Conservation (phyloP, 2,329 filamentous ascomycete genomes). For the Fusarium domesticum region DNA sequence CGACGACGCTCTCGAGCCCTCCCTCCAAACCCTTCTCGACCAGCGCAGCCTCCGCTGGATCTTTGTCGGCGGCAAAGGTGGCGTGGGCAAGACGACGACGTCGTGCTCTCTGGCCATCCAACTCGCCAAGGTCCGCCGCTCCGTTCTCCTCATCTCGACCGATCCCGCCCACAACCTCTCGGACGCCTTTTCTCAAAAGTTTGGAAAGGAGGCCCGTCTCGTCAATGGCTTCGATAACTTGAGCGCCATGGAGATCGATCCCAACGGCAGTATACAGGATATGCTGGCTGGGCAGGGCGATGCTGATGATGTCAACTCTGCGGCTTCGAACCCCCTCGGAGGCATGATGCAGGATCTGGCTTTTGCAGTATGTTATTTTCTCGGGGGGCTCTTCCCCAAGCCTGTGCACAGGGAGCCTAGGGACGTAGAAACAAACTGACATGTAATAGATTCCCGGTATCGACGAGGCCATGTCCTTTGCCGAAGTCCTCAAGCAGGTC, state of each 20-base stretch:
- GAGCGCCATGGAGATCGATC: constrained; percentile 98
- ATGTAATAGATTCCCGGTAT: constrained; percentile 82
- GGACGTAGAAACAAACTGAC: constrained; percentile 2
- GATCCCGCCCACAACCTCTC: constrained; percentile 97
- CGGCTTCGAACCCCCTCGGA: constrained; percentile 68
- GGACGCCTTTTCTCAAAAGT: constrained; percentile 98
- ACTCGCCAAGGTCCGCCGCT: constrained; percentile 90
- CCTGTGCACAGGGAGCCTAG: too few relatives aligned
- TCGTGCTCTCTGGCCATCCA: constrained; percentile 98
- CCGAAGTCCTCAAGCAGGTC: constrained; percentile 98
- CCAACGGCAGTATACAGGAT: constrained; percentile 96
- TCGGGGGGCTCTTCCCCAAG: too few relatives aligned
- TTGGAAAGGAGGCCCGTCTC: constrained; percentile 94
- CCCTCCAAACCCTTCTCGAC: constrained; percentile 90
- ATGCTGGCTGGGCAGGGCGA: constrained; percentile 75
- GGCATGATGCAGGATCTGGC: constrained; percentile 99
- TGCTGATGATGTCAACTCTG: constrained; percentile 62
- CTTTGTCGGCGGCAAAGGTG: constrained; percentile 97
- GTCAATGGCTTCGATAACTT: constrained; percentile 91
- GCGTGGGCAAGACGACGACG: constrained; percentile 98
- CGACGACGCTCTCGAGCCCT: constrained; percentile 82
- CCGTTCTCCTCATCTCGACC: constrained; percentile 94
- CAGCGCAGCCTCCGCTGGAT: constrained; percentile 97
- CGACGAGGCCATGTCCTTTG: constrained; percentile 99
- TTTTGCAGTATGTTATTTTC: constrained; percentile 67